Percentiles rank a stretch among this genome's conserved stretches.
These are phyloP conservation scores for Scenedesmus sp. DNA, from an alignment of 163 green algal genomes.

Conservation along the genomic window DNA sequence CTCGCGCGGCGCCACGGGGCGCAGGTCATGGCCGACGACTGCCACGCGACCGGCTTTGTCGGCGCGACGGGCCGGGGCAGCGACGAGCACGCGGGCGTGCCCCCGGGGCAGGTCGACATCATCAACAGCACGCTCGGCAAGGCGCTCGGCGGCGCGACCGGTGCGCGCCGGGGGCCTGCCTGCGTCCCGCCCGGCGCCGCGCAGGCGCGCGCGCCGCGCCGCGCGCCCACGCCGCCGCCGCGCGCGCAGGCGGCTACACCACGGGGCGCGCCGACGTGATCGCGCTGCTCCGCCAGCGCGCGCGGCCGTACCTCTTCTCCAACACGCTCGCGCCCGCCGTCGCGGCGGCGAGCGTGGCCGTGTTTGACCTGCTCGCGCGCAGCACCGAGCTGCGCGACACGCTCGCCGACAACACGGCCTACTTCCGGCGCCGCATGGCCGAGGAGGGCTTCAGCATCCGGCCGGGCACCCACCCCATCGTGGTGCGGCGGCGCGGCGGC, in stretches of 20 bases:
- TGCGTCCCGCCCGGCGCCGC: too few species aligned
- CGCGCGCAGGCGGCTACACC: constrained; percentile 69
- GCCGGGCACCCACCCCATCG: constrained; percentile 69
- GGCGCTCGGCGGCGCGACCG: constrained; percentile 67
- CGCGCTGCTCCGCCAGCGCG: constrained; percentile 67
- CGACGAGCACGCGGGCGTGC: constrained; percentile 66
- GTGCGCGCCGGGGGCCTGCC: background rate
- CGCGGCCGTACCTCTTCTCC: constrained; percentile 79
- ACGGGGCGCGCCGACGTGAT: constrained; percentile 67
- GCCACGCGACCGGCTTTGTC: constrained; percentile 76
- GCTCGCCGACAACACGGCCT: constrained; percentile 64
- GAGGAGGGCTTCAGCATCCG: constrained; percentile 65
- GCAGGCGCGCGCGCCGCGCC: too few species aligned
- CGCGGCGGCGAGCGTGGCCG: constrained; percentile 60
- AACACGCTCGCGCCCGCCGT: constrained; percentile 76
- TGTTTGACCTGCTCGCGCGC: constrained; percentile 62
- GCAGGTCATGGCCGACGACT: constrained; percentile 77
- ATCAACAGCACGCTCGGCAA: constrained; percentile 82
- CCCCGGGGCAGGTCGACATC: constrained; percentile 75
- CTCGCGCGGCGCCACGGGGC: constrained; percentile 65
- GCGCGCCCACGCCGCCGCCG: background rate
- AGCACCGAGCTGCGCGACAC: constrained; percentile 53
- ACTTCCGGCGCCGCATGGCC: constrained; percentile 66
- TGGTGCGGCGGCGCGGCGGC: constrained; percentile 44
- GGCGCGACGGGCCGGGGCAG: constrained; percentile 70